Evolutionary conservation across 805 yeast species (phyloP).

Genomic region (Saturnispora besseyi): DNA sequence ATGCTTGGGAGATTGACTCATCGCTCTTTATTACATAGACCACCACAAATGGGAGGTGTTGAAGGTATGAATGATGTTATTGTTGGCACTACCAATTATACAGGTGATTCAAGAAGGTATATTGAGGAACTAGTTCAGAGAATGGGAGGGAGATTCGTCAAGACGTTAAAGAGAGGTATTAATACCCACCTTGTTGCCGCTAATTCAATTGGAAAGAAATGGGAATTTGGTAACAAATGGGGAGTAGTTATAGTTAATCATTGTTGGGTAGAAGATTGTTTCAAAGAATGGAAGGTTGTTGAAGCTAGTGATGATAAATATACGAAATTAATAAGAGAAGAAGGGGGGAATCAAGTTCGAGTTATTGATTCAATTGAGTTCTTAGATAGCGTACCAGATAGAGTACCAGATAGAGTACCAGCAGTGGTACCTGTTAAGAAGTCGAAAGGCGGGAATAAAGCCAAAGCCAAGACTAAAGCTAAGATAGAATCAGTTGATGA

Average conservation of each 20-base stretch:
- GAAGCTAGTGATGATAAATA: slow-evolving; percentile 36
- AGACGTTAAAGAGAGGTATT: slow-evolving; percentile 44
- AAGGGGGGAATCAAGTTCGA: slow-evolving; percentile 30
- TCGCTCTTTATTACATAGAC: slow-evolving; percentile 54
- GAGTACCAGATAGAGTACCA: no score
- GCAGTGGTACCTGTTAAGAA: neutral
- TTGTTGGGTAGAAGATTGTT: slow-evolving; percentile 83
- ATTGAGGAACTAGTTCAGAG: slow-evolving; percentile 52
- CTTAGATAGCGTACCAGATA: slow-evolving; percentile 1
- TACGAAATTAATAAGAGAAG: slow-evolving; percentile 31
- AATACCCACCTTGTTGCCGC: slow-evolving; percentile 72
- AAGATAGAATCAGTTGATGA: neutral
- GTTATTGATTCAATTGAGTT: slow-evolving; percentile 33
- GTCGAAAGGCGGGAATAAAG: neutral
- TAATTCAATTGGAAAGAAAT: slow-evolving; percentile 62
- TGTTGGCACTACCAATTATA: slow-evolving; percentile 68
- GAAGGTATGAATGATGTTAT: slow-evolving; percentile 44
- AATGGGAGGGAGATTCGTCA: slow-evolving; percentile 72
- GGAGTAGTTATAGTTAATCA: slow-evolving; percentile 59
- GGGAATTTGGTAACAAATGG: slow-evolving; percentile 68
- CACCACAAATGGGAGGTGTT: slow-evolving; percentile 46
- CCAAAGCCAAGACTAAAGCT: neutral
- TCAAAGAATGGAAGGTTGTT: slow-evolving; percentile 46
- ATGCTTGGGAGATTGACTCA: slow-evolving; percentile 44
- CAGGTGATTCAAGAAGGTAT: slow-evolving; percentile 77